These are phyloP conservation scores for Ogataea saltuana DNA, from an alignment of 805 yeast species.

Conservation along the genomic window DNA sequence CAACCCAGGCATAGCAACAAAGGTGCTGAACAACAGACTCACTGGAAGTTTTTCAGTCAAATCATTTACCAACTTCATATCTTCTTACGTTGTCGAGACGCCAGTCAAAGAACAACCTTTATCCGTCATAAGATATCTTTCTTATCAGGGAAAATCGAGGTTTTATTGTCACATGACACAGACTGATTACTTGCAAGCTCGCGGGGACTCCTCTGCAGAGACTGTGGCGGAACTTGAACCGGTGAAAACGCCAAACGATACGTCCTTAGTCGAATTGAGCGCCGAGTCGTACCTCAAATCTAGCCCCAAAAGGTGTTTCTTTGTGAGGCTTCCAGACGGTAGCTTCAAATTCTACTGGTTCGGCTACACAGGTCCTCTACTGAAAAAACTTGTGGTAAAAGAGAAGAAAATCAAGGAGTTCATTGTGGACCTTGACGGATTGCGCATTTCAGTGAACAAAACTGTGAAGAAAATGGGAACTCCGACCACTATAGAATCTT, in stretches of 20 bases:
- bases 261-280: conserved; percentile 19
- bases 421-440: conserved; percentile 11
- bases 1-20: conserved; percentile 57
- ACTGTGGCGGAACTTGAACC: conserved; percentile 1
- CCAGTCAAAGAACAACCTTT: conserved; percentile 15
- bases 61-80: conserved; percentile 16
- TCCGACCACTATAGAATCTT: conserved; percentile 2
- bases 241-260: conserved; percentile 3
- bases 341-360: conserved; percentile 17
- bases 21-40: conserved; percentile 49
- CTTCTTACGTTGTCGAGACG: conserved; percentile 21
- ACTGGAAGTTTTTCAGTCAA: conserved; percentile 57
- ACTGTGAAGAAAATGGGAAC: conserved; percentile 9
- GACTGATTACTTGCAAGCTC: conserved; percentile 37
- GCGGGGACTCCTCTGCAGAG: conserved; percentile 23
- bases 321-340: conserved; percentile 11
- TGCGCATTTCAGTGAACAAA: conserved; percentile 7
- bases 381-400: conserved; percentile 10
- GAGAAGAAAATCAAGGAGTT: conserved; percentile 8
- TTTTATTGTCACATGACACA: conserved; percentile 65
- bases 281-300: conserved; percentile 14
- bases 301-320: conserved; percentile 11
- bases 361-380: conserved; percentile 18
- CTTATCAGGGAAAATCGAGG: conserved; percentile 71
- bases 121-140: conserved; percentile 60